Conservation (phyloP, 225 moss, liverwort and hornwort species). For the Sphagnum contortum region DNA sequence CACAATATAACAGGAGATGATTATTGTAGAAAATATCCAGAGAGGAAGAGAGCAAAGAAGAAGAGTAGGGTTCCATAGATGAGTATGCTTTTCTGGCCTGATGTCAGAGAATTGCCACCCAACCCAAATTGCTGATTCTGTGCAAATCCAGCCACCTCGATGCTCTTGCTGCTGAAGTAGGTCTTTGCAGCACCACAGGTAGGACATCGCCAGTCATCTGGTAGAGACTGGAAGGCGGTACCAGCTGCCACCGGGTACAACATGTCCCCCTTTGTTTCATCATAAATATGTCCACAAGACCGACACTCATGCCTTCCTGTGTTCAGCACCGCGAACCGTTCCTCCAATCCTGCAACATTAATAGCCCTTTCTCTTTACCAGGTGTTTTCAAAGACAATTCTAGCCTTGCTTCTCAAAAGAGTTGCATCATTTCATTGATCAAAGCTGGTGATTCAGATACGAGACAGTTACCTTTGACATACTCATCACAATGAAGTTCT, state of each 20-base stretch:
- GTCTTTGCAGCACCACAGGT: conserved; percentile 87
- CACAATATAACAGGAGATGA: background rate
- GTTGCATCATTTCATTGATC: too few species aligned
- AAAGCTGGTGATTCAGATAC: background rate
- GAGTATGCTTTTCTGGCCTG: conserved; percentile 76
- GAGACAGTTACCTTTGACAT: background rate
- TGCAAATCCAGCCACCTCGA: conserved; percentile 91
- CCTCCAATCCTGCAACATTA: conserved; percentile 58
- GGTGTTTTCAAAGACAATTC: background rate
- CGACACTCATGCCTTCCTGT: conserved; percentile 70
- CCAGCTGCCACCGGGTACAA: conserved; percentile 61
- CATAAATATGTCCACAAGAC: conserved; percentile 79
- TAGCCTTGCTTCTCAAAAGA: too few species aligned
- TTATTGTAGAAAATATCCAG: conserved; percentile 81
- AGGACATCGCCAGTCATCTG: conserved; percentile 81
- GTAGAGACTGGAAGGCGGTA: conserved; percentile 50
- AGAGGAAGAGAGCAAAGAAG: conserved; percentile 81
- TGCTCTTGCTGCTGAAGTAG: conserved; percentile 67
- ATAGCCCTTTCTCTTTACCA: background rate
- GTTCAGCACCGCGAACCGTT: conserved; percentile 68
- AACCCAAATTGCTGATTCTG: conserved; percentile 84
- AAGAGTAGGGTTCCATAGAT: conserved; percentile 67
- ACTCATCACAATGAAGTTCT: background rate
- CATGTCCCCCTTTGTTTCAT: conserved; percentile 53
- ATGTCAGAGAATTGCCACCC: conserved; percentile 81